Evolutionary conservation across 306 rosid species (phyloP).

Genomic region (Corylus avellana): DNA sequence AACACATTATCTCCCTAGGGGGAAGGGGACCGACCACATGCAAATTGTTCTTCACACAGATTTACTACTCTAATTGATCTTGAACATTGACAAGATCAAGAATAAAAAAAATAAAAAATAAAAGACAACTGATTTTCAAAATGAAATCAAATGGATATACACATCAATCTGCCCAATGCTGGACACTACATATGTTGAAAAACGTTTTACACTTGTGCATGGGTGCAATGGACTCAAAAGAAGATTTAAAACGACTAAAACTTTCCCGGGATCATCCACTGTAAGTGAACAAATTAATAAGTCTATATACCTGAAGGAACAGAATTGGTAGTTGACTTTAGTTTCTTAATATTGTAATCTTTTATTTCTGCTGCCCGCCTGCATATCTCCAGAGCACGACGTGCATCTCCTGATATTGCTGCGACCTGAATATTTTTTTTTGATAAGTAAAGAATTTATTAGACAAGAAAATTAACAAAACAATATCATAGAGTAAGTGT

Average conservation of each 20-base stretch:
- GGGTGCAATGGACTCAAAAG: not conserved
- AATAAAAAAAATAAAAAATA: not conserved
- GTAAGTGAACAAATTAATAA: conserved; percentile 8
- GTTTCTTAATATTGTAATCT: conserved; percentile 64
- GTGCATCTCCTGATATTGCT: conserved; percentile 97
- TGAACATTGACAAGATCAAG: not conserved
- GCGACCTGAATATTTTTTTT: conserved; percentile 61
- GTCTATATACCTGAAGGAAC: conserved; percentile 52
- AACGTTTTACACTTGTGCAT: not conserved
- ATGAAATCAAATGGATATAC: not conserved
- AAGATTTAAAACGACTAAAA: not conserved
- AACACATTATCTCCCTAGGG: not conserved
- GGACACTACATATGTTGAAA: not conserved
- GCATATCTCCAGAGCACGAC: conserved; percentile 93
- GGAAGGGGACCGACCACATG: not conserved
- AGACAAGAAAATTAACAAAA: not conserved
- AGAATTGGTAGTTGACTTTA: conserved; percentile 37
- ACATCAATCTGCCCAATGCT: not conserved
- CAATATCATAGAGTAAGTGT: conserved; percentile 14
- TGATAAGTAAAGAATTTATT: not conserved
- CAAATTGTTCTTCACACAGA: not conserved
- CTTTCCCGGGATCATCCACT: not conserved
- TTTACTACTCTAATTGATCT: not conserved
- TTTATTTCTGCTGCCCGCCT: conserved; percentile 93
- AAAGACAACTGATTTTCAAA: not conserved